phyloP scores from a whole-genome alignment of 2,329 filamentous ascomycete species.

The Xylariaceae sp. region DNA sequence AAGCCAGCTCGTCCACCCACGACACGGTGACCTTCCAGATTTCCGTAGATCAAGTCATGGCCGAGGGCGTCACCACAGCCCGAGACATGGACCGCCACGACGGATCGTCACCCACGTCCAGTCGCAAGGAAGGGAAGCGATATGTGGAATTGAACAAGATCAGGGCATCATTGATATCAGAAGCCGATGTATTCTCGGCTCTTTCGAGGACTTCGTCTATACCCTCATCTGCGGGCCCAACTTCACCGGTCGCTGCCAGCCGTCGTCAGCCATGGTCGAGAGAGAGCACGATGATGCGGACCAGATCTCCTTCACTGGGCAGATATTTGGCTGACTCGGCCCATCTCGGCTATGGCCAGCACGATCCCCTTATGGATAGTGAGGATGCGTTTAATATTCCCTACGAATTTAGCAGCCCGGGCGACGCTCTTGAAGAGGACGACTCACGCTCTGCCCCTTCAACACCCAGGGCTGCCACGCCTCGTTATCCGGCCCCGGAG shows the following conservation, averaged over 20 bases:
- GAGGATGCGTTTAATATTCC: conserved; percentile 53
- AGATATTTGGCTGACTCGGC: conserved; percentile 31
- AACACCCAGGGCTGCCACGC: conserved; percentile 46
- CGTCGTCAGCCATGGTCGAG: conserved; percentile 24
- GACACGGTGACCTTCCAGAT: conserved; percentile 61
- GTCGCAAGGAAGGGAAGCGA: conserved; percentile 58
- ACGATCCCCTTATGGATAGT: conserved; percentile 40
- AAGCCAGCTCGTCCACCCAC: conserved; percentile 40
- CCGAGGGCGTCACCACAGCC: conserved; percentile 59
- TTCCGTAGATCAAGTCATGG: conserved; percentile 56
- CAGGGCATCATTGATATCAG: conserved; percentile 60
- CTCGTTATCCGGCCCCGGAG: conserved; percentile 37
- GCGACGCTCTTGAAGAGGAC: conserved; percentile 30
- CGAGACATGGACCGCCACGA: conserved; percentile 23
- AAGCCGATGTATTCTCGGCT: conserved; percentile 59
- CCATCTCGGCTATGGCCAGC: conserved; percentile 32
- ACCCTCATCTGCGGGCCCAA: conserved; percentile 50
- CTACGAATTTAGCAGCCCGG: conserved; percentile 41
- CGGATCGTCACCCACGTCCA: conserved; percentile 32
- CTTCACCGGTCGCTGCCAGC: conserved; percentile 37
- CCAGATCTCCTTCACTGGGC: conserved; percentile 7
- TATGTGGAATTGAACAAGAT: conserved; percentile 59
- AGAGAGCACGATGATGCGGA: conserved; percentile 19
- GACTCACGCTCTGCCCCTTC: conserved; percentile 35
- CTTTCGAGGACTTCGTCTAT: conserved; percentile 53